A percentile compares a stretch with the other conserved stretches of the same genome.
phyloP scores from a whole-genome alignment of 768 basidiomycete genomes.

The Amanita molliuscula region DNA sequence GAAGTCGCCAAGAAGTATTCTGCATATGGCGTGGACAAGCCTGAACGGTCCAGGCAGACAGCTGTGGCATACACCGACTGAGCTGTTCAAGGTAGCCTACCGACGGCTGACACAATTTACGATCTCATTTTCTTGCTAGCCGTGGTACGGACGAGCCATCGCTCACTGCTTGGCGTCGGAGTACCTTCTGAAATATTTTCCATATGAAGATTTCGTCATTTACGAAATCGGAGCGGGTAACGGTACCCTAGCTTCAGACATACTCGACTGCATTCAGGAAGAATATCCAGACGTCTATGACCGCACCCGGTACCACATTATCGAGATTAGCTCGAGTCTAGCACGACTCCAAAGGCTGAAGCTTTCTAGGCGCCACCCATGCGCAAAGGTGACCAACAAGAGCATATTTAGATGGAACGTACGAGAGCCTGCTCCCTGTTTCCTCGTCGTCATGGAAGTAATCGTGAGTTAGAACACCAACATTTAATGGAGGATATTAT shows the following conservation, averaged over 20 bases:
- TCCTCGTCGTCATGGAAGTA: slow-evolving; percentile 91
- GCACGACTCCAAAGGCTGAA: slow-evolving; percentile 61
- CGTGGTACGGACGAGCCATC: slow-evolving; percentile 88
- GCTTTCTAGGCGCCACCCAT: slow-evolving; percentile 52
- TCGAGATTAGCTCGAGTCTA: slow-evolving; percentile 84
- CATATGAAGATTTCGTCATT: slow-evolving; percentile 90
- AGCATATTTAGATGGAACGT: slow-evolving; percentile 83
- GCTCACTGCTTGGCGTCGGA: slow-evolving; percentile 83
- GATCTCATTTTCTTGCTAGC: slow-evolving; percentile 37
- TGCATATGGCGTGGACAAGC: slow-evolving; percentile 50
- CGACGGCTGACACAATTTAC: background rate
- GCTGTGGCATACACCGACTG: slow-evolving; percentile 98
- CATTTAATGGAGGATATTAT: background rate
- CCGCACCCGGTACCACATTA: slow-evolving; percentile 84
- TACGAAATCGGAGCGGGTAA: slow-evolving; percentile 99
- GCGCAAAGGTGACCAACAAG: slow-evolving; percentile 58
- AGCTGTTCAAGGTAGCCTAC: slow-evolving; percentile 80
- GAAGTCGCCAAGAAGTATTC: slow-evolving; percentile 71
- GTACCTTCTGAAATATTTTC: slow-evolving; percentile 91
- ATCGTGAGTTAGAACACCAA: slow-evolving; percentile 46
- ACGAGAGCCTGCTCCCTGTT: slow-evolving; percentile 76
- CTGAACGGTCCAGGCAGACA: slow-evolving; percentile 73
- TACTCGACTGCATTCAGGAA: slow-evolving; percentile 70
- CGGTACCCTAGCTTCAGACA: slow-evolving; percentile 85
- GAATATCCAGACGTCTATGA: slow-evolving; percentile 89